phyloP scores from a whole-genome alignment of 2,329 filamentous ascomycete genomes.

The Seiridium unicorne region DNA sequence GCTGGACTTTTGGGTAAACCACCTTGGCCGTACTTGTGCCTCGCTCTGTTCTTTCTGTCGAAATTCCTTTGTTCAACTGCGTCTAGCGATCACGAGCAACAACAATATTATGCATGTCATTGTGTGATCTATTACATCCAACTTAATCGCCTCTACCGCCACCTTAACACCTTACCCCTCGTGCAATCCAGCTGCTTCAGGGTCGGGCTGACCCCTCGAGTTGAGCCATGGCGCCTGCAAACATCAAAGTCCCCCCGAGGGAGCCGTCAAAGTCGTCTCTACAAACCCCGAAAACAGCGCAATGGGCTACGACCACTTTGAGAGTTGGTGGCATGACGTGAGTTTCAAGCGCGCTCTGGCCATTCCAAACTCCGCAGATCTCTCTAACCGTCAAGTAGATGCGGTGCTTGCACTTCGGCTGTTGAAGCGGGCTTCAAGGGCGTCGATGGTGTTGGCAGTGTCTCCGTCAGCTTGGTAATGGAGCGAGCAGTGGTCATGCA shows the following conservation, averaged over 20 bases:
- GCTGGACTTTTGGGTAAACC: slow-evolving; percentile 10
- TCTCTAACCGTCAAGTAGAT: slow-evolving; percentile 46
- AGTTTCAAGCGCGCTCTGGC: slow-evolving; percentile 29
- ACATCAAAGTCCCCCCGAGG: slow-evolving; percentile 45
- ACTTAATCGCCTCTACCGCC: neutral
- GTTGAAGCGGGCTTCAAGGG: slow-evolving; percentile 88
- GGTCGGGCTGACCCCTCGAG: slow-evolving; percentile 4
- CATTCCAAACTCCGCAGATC: neutral
- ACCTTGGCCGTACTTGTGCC: neutral
- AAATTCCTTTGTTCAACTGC: neutral
- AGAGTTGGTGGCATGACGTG: slow-evolving; percentile 85
- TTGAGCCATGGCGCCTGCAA: slow-evolving; percentile 47
- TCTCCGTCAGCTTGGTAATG: slow-evolving; percentile 92
- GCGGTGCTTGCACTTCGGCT: slow-evolving; percentile 93
- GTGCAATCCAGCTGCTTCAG: neutral
- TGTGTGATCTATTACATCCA: neutral
- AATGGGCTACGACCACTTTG: slow-evolving; percentile 87
- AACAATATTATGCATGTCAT: slow-evolving; percentile 7
- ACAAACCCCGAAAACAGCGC: slow-evolving; percentile 41
- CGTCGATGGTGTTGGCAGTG: slow-evolving; percentile 76
- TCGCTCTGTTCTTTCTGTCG: neutral
- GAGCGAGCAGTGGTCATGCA: slow-evolving; percentile 94
- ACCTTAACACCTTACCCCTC: neutral
- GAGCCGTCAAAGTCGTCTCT: slow-evolving; percentile 28
- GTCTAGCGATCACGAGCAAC: neutral